A percentile compares a stretch with the other conserved stretches of the same genome.
Conservation (phyloP, 805 yeast species). For the Metschnikowia bowlesiae region DNA sequence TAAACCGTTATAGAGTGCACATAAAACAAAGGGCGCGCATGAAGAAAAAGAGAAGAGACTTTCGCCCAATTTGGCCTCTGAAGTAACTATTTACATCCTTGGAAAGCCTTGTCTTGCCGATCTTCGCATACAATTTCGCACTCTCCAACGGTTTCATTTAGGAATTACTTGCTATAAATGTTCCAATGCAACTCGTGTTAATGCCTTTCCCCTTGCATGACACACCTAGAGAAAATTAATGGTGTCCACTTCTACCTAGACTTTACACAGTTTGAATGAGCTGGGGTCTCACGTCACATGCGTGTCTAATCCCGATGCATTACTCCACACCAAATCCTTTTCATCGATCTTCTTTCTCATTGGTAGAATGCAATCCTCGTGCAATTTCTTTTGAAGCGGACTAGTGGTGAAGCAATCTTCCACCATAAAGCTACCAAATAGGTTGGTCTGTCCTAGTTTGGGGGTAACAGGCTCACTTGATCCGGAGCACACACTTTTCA, state of each 20-base stretch:
- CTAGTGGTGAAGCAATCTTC: constrained; percentile 7
- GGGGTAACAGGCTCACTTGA: constrained; percentile 12
- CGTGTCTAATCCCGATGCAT: background rate
- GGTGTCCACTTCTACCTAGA: background rate
- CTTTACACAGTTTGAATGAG: background rate
- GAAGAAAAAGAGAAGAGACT: background rate
- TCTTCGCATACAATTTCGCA: background rate
- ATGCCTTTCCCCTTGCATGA: background rate
- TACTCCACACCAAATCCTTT: background rate
- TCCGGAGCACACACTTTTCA: background rate
- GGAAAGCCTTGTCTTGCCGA: background rate
- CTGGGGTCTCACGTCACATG: background rate
- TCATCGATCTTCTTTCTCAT: background rate
- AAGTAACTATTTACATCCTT: background rate
- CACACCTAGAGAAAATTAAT: background rate
- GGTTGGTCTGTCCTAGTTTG: background rate
- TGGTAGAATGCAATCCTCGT: background rate
- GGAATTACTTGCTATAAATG: background rate
- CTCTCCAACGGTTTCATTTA: background rate
- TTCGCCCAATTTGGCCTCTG: too few species aligned
- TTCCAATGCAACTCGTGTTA: background rate
- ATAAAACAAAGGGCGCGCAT: background rate
- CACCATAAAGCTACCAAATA: constrained; percentile 1
- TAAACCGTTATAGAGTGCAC: background rate
- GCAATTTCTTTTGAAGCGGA: constrained; percentile 14